These are phyloP conservation scores for Globisporangium irregulare DNA, from an alignment of 352 stramenopile genomes.

Conservation along the genomic window DNA sequence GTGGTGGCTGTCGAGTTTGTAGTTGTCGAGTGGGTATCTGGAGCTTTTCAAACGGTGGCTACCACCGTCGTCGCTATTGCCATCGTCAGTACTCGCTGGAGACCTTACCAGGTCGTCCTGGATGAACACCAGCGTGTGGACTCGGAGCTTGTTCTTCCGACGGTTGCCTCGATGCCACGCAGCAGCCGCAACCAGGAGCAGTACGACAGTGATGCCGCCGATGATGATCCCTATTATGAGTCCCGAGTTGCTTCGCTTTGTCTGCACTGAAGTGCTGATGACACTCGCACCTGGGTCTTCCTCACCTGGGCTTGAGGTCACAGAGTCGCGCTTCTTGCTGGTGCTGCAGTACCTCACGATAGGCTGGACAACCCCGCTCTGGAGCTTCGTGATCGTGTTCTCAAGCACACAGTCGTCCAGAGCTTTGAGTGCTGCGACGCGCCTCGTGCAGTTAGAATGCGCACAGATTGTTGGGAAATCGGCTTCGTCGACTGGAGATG, in stretches of 20 bases:
- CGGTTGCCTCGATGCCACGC: neutral
- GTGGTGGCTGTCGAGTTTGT: neutral
- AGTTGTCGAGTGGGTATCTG: neutral
- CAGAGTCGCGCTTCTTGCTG: neutral
- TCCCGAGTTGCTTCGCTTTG: neutral
- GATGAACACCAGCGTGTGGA: neutral
- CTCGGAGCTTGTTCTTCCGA: neutral
- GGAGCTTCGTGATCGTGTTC: neutral
- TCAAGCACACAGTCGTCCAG: neutral
- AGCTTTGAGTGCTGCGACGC: neutral
- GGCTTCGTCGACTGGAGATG: neutral
- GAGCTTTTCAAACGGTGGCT: neutral
- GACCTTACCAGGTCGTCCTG: neutral
- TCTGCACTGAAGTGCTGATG: neutral
- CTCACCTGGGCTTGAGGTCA: neutral
- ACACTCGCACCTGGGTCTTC: neutral
- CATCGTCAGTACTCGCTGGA: neutral
- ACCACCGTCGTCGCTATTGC: neutral
- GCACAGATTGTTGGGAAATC: neutral
- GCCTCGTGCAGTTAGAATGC: neutral
- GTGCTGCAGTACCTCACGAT: conserved; percentile 1
- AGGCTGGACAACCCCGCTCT: neutral
- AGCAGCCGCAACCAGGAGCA: neutral
- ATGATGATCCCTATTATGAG: neutral
- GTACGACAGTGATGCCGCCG: neutral